phyloP scores from a whole-genome alignment of 1,284 basidiomycete genomes.

The Sutorius eximius region DNA sequence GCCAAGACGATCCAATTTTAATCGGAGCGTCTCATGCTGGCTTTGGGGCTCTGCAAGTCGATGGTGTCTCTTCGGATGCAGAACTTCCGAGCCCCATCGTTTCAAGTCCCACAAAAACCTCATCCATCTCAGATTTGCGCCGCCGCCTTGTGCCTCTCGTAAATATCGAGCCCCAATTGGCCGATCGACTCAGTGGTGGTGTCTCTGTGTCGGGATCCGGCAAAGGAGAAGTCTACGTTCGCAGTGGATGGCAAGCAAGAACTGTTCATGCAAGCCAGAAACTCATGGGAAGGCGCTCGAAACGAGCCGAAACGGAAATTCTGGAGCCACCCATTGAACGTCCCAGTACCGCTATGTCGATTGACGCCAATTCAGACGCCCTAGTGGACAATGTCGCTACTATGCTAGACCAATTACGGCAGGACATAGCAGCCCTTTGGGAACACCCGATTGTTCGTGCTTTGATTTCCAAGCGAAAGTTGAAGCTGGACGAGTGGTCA shows the following conservation, averaged over 20 bases:
- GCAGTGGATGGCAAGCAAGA: slow-evolving; percentile 73
- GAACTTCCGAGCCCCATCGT: slow-evolving; percentile 24
- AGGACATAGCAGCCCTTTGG: slow-evolving; percentile 71
- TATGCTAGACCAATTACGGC: slow-evolving; percentile 55
- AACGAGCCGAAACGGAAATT: slow-evolving; percentile 18
- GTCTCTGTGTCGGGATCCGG: slow-evolving; percentile 68
- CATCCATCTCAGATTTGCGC: slow-evolving; percentile 49
- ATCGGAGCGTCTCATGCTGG: slow-evolving; percentile 15
- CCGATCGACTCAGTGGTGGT: slow-evolving; percentile 70
- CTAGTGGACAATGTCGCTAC: slow-evolving; percentile 60
- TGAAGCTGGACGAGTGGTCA: slow-evolving; percentile 80
- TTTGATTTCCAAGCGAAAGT: slow-evolving; percentile 63
- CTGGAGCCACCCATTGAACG: slow-evolving; percentile 20
- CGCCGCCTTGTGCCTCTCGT: slow-evolving; percentile 60
- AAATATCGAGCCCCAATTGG: slow-evolving; percentile 60
- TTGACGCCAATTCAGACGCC: slow-evolving; percentile 43
- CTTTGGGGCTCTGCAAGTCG: slow-evolving; percentile 11
- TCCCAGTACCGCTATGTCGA: slow-evolving; percentile 26
- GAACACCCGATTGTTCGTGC: slow-evolving; percentile 63
- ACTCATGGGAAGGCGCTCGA: slow-evolving; percentile 29
- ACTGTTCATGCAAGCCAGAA: slow-evolving; percentile 51
- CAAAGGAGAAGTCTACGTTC: slow-evolving; percentile 72
- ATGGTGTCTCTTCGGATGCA: slow-evolving; percentile 11
- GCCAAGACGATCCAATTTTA: slow-evolving; percentile 24
- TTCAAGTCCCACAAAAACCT: slow-evolving; percentile 35